Evolutionary conservation across 2,329 filamentous ascomycete genomes (phyloP).

Genomic region (Tolypocladium amazonense): DNA sequence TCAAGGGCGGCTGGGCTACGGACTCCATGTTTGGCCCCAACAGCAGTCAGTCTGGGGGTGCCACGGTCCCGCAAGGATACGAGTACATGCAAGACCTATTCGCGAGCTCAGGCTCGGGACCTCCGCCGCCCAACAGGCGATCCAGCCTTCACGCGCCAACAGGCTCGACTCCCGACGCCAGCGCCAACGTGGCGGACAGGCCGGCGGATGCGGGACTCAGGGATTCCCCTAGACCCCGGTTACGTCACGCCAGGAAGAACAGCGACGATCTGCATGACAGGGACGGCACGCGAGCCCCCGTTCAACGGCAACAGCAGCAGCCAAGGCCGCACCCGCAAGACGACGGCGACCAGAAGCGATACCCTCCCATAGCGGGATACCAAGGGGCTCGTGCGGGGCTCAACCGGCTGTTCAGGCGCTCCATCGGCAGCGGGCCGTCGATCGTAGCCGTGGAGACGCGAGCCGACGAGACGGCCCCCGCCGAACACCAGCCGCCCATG

Average conservation of each 20-base stretch:
- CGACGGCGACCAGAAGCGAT: conserved; percentile 26
- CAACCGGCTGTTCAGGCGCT: conserved; percentile 41
- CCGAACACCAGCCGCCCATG: conserved; percentile 14
- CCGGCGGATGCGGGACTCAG: conserved; percentile 2
- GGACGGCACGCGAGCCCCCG: conserved; percentile 13
- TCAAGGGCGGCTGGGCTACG: conserved; percentile 33
- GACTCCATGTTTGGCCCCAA: conserved; percentile 34
- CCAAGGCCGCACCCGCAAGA: conserved; percentile 4
- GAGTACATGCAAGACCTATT: conserved; percentile 37
- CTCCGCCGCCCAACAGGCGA: conserved; percentile 38
- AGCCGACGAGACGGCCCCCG: conserved; percentile 1
- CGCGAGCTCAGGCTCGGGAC: conserved; percentile 24
- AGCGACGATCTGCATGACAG: conserved; percentile 20
- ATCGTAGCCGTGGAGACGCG: conserved; percentile 4
- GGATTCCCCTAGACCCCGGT: conserved; percentile 12
- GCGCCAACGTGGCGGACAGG: conserved; percentile 3
- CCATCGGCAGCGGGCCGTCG: conserved; percentile 26
- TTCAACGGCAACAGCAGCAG: conserved; percentile 10
- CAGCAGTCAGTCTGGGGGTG: conserved; percentile 9
- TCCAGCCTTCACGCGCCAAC: conserved; percentile 43
- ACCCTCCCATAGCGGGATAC: conserved; percentile 39
- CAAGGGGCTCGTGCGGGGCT: conserved; percentile 32
- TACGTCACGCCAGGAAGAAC: conserved; percentile 10
- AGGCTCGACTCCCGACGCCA: conserved; percentile 17
- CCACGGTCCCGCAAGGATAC: conserved; percentile 14